Base-by-base conservation (phyloP, 2,329 filamentous ascomycete species). In the Parafenestella ontariensis region DNA sequence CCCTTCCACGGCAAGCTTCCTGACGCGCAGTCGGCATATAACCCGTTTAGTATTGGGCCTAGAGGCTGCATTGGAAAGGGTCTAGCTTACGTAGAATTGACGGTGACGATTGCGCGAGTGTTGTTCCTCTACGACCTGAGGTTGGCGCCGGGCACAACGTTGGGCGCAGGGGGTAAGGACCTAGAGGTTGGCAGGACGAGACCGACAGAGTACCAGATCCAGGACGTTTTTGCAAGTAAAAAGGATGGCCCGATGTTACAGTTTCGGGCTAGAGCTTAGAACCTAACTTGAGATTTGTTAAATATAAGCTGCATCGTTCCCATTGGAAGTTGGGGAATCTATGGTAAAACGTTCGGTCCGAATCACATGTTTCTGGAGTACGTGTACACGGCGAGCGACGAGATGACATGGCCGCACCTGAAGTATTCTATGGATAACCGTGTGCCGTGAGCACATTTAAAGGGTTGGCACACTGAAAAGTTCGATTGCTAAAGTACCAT, bases 61-160 rank as follows among this genome's bases (percentile, higher is more conserved):
- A 78, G 89, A 10, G 87, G 87, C 2, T 92, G 89, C 68, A 89
- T 91, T 49, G 89, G 89, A 0, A 91, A 90, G 79, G 82, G 83
- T 0, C 75, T 90, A 40, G 87, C 87, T 1, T 89, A 90, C 64
- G 81, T 84, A 40, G 88, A 90, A 78, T 84, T 90, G 82, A 84
- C 79, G 46, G 82, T 85, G 5, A 84, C 86, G 2, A 71, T 90
- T 49, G 87, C 87, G 29, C 75, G 87, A 13, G 78, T 86, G 18
- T 66, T 90, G 54, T 89, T 79, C 59, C 56, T 85, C 62, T 90
- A 87, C 56, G 87, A 89, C 56, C 60, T 89, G 53, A 70, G 75
- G 51, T 46, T 73, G 47, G 70, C 68, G 36, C 72, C 72, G 3
- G 73, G 73, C 9, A 71, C 69, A 26, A 68, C 52, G 0, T 40